Conservation (phyloP, 2,329 filamentous ascomycete genomes). For the Hymenoscyphus occultus region DNA sequence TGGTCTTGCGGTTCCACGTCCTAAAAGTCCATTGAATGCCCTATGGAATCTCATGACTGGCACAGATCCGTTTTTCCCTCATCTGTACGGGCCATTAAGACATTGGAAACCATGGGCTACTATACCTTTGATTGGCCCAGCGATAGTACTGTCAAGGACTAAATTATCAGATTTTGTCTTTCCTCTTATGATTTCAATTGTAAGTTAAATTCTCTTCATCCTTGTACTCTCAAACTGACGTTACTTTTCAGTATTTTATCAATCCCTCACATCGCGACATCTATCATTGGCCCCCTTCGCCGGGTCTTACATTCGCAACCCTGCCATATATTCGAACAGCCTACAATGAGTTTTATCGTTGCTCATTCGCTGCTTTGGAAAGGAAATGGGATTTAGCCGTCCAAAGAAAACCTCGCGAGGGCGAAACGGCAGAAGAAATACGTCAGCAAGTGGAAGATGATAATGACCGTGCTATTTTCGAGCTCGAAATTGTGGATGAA, state of each 20-base stretch:
- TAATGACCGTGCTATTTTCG: slow-evolving; percentile 28
- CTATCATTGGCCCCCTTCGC: slow-evolving; percentile 50
- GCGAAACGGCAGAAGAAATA: slow-evolving; percentile 36
- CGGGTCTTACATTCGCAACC: slow-evolving; percentile 62
- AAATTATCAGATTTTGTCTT: slow-evolving; percentile 52
- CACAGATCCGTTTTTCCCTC: slow-evolving; percentile 32
- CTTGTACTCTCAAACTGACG: neutral
- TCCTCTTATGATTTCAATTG: slow-evolving; percentile 37
- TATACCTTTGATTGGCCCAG: slow-evolving; percentile 64
- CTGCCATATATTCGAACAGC: slow-evolving; percentile 63
- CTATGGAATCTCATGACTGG: slow-evolving; percentile 1
- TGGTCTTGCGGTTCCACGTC: neutral
- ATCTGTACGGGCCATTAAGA: slow-evolving; percentile 7
- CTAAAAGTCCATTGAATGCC: neutral
- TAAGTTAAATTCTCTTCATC: slow-evolving; percentile 21
- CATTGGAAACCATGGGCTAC: slow-evolving; percentile 43
- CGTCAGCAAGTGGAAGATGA: slow-evolving; percentile 36
- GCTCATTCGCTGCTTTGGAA: slow-evolving; percentile 30
- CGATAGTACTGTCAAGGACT: slow-evolving; percentile 65
- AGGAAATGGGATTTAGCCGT: slow-evolving; percentile 36
- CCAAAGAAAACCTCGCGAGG: slow-evolving; percentile 35
- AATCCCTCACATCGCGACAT: slow-evolving; percentile 22
- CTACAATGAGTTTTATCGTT: slow-evolving; percentile 59
- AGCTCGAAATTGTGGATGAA: slow-evolving; percentile 24
- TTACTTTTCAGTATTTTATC: slow-evolving; percentile 29